A percentile compares a stretch with the other conserved stretches of the same genome.
These are phyloP conservation scores for Discostella pseudostelligera DNA, from an alignment of 108 stramenopile genomes.

Conservation along the genomic window DNA sequence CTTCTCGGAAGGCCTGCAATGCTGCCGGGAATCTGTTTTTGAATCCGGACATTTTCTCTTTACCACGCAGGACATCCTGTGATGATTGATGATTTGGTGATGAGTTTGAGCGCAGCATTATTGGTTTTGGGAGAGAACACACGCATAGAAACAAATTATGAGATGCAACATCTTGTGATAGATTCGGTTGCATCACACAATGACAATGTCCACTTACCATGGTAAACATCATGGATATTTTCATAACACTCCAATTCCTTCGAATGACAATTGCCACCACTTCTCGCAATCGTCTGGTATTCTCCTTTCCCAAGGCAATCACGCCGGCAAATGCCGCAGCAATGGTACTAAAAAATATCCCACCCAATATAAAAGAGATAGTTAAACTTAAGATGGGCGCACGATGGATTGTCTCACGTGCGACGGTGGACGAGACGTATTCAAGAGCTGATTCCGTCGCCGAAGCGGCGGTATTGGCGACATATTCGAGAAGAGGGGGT, in stretches of 20 bases:
- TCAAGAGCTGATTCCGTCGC: constrained; percentile 12
- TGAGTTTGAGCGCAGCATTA: not conserved
- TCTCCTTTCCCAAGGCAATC: constrained; percentile 56
- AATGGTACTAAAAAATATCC: constrained; percentile 61
- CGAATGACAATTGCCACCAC: constrained; percentile 38
- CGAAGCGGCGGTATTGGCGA: constrained; percentile 4
- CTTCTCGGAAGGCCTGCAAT: constrained; percentile 42
- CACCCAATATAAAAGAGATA: constrained; percentile 47
- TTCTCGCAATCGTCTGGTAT: constrained; percentile 36
- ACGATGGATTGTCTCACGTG: constrained; percentile 25
- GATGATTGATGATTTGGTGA: not conserved
- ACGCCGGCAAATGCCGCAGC: constrained; percentile 45
- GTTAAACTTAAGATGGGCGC: constrained; percentile 41
- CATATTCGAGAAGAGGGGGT: constrained; percentile 10
- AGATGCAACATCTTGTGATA: too few species aligned
- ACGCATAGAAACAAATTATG: not conserved
- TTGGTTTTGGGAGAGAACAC: not conserved
- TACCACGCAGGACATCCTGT: constrained; percentile 40
- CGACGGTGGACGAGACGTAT: constrained; percentile 14
- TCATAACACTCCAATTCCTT: constrained; percentile 52
- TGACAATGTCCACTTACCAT: too few species aligned
- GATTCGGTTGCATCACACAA: too few species aligned
- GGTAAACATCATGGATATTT: constrained; percentile 34
- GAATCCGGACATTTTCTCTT: constrained; percentile 42
- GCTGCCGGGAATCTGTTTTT: constrained; percentile 48